These are phyloP conservation scores for Psilocybe tampanensis DNA, from an alignment of 768 basidiomycete species.

Conservation along the genomic window DNA sequence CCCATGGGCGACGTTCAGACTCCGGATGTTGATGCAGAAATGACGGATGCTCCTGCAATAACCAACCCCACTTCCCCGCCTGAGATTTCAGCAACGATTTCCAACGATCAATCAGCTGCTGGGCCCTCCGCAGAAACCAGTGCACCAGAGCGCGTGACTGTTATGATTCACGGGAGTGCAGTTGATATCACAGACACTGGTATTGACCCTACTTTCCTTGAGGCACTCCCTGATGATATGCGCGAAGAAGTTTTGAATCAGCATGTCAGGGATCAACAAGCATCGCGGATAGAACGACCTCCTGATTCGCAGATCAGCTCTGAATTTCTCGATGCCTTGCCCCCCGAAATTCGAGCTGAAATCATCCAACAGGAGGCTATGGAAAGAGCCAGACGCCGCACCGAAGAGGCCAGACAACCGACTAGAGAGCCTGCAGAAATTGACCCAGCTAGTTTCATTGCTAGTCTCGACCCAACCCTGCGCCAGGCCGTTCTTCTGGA, in stretches of 20 bases:
- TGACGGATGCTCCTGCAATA: slow-evolving; percentile 43
- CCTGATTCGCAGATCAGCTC: slow-evolving; percentile 88
- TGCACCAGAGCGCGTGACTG: slow-evolving; percentile 70
- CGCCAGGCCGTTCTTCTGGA: slow-evolving; percentile 91
- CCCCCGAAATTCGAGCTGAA: slow-evolving; percentile 95
- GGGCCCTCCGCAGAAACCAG: slow-evolving; percentile 9
- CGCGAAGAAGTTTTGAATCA: slow-evolving; percentile 97
- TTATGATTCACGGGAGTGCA: slow-evolving; percentile 87
- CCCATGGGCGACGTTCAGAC: slow-evolving; percentile 34
- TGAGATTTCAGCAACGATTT: background rate
- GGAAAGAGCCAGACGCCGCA: slow-evolving; percentile 66
- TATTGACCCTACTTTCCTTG: slow-evolving; percentile 96
- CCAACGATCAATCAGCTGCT: background rate
- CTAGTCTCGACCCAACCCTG: slow-evolving; percentile 85
- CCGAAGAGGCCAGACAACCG: slow-evolving; percentile 44
- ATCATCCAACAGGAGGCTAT: slow-evolving; percentile 94
- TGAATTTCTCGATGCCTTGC: slow-evolving; percentile 95
- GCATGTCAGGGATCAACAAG: slow-evolving; percentile 90
- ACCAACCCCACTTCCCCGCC: background rate
- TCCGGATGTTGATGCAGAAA: slow-evolving; percentile 48
- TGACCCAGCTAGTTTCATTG: slow-evolving; percentile 90
- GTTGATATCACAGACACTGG: slow-evolving; percentile 99
- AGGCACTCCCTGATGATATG: slow-evolving; percentile 98
- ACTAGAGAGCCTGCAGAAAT: slow-evolving; percentile 69
- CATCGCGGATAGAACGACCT: slow-evolving; percentile 72